A percentile compares a stretch with the other conserved stretches of the same genome.
These are phyloP conservation scores for Mortierella sp. DNA, from an alignment of 371 early-diverging fungal species.

Conservation along the genomic window DNA sequence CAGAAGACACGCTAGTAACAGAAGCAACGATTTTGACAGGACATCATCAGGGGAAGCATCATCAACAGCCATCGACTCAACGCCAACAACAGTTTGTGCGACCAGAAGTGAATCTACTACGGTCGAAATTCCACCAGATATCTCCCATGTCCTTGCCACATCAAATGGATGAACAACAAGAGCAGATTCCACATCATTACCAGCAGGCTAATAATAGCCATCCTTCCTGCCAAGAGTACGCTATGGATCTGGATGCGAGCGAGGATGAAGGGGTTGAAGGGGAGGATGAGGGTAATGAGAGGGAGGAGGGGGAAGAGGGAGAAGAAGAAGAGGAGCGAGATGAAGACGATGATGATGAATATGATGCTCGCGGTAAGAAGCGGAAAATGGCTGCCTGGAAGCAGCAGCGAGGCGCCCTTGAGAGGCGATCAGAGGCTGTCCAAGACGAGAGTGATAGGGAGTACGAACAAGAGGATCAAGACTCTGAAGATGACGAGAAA, in stretches of 20 bases:
- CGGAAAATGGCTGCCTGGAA: background rate
- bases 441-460: background rate
- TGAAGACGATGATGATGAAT: background rate
- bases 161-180: background rate
- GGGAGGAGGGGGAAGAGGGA: background rate
- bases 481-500: background rate
- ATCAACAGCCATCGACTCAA: background rate
- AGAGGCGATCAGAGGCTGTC: background rate
- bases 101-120: background rate
- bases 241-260: background rate
- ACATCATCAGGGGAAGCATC: background rate
- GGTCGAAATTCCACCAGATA: background rate
- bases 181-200: background rate
- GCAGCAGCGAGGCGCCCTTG: background rate
- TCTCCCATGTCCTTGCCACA: background rate
- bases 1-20: background rate
- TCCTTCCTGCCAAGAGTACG: background rate
- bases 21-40: background rate
- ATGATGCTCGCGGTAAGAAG: background rate
- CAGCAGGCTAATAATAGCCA: background rate
- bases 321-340: too few species aligned
- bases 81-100: background rate
- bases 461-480: slow-evolving; percentile 3
- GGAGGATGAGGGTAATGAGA: background rate
- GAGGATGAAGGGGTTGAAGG: background rate